Conservation (phyloP, 2,329 filamentous ascomycete species). For the Trichoderma citrinoviride region DNA sequence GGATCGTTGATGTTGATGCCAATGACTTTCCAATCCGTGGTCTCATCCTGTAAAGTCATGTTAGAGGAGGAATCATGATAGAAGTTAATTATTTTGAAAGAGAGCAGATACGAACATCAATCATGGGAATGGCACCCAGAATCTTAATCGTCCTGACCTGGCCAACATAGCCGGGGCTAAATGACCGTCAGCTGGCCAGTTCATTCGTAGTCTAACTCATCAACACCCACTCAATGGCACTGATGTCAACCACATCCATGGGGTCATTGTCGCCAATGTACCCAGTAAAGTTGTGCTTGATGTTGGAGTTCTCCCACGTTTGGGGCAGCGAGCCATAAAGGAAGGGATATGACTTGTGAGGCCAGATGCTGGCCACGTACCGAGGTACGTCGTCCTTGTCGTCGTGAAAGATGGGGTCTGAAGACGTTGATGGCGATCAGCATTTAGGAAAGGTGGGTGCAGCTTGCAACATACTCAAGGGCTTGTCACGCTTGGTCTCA, state of each 20-base stretch:
- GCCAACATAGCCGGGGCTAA: slow-evolving; percentile 36
- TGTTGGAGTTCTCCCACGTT: slow-evolving; percentile 45
- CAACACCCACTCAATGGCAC: slow-evolving; percentile 31
- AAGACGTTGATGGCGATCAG: not conserved
- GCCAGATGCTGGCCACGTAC: slow-evolving; percentile 44
- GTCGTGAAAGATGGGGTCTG: slow-evolving; percentile 44
- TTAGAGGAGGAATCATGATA: too few relatives aligned
- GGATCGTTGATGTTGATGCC: slow-evolving; percentile 40
- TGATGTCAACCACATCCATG: slow-evolving; percentile 42
- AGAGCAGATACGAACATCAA: slow-evolving; percentile 32
- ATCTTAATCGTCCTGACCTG: slow-evolving; percentile 44
- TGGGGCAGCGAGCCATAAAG: slow-evolving; percentile 45
- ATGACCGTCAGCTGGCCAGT: not conserved
- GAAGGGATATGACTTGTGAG: slow-evolving; percentile 44
- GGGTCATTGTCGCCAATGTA: slow-evolving; percentile 43
- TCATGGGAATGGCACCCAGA: slow-evolving; percentile 40
- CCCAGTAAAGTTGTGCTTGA: slow-evolving; percentile 39
- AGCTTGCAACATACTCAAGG: slow-evolving; percentile 37
- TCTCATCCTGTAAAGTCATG: slow-evolving; percentile 21
- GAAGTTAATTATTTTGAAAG: fast-evolving
- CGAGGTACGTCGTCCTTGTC: slow-evolving; percentile 37
- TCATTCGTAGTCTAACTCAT: not conserved
- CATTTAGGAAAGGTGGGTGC: too few relatives aligned
- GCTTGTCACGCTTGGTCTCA: slow-evolving; percentile 41
- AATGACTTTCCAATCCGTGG: slow-evolving; percentile 44